Evolutionary conservation across 306 rosid genomes (phyloP).

Genomic region (Oemleria cerasiformis): DNA sequence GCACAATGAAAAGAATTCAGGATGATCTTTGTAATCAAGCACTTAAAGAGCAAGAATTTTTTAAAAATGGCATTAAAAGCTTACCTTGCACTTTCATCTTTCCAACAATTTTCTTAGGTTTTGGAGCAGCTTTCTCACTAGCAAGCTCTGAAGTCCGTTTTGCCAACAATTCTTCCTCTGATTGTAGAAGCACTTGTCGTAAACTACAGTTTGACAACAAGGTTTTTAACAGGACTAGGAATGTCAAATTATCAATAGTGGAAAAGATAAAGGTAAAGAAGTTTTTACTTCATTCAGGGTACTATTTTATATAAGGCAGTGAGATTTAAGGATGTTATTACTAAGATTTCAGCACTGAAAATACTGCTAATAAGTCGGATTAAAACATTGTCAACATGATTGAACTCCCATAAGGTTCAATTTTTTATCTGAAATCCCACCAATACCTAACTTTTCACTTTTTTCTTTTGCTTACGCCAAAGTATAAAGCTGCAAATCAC

Average conservation of each 20-base stretch:
- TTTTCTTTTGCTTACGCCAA: background rate
- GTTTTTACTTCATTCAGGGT: background rate
- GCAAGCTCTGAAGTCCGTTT: constrained; percentile 73
- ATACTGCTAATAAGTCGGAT: background rate
- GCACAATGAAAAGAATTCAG: constrained; percentile 32
- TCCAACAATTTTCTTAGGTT: constrained; percentile 82
- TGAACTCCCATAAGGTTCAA: background rate
- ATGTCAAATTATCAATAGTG: constrained; percentile 7
- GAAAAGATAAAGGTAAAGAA: background rate
- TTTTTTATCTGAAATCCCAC: background rate
- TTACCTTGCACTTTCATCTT: constrained; percentile 99
- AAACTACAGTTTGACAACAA: constrained; percentile 48
- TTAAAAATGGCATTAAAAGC: constrained; percentile 18
- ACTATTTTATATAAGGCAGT: background rate
- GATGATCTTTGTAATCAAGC: constrained; percentile 8
- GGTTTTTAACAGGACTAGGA: constrained; percentile 15
- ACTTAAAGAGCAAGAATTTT: constrained; percentile 18
- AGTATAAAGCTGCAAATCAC: background rate
- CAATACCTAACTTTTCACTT: background rate
- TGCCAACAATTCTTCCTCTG: constrained; percentile 85
- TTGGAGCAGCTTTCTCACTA: constrained; percentile 76
- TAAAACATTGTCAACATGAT: background rate
- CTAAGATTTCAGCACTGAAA: background rate
- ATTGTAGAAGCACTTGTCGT: constrained; percentile 76
- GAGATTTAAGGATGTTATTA: background rate